Base-by-base conservation (phyloP, 2,329 filamentous ascomycete species). In the Fusarium sp. region DNA sequence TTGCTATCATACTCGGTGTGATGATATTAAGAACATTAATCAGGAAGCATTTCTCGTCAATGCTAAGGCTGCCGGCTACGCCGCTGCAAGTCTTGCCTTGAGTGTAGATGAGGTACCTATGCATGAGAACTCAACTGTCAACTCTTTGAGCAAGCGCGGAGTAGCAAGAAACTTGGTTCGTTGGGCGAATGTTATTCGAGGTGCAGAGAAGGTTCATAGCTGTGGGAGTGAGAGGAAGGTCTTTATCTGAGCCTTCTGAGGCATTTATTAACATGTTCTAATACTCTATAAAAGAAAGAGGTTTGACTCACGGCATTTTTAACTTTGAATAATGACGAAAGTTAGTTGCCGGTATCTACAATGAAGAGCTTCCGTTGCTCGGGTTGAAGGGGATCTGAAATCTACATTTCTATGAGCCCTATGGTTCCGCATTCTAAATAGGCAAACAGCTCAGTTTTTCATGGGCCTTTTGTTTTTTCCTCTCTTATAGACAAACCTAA, bases 51-150 rank as follows among this genome's bases (percentile, higher is more conserved):
- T 82, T 15, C 80, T 79, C 2, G 64, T 79, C 36, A 85, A 82
- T 64, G 66, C 82, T 58, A 82, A 80, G 71, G 82, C 83, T 26
- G 89, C 90, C 48, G 89, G 86, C 3, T 82, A 84, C 69, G 84
- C 84, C 1, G 84, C 87, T n/a, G 88, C 87, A 20, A 66, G 75
- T 45, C 78, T 84, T 24, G 81, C 82, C n/a, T 73, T 80, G 38
- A 79, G 75, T 62, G 59, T 83, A 22, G 77, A 80, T 1, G 79
- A 76, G 7, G 73, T 83, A 2, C 81, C 82, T 2, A 32, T 13
- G 9, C 70, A 73, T 28, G 65, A 66, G 6, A 70, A 20, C 7
- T 61, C 59, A 18, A 70, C 35, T 24, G 17, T 15, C 2, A 73
- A 73, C 14, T 69, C 45, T 5, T 47, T 38, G 22, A 70, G 70